Conservation (phyloP, 2,329 filamentous ascomycete genomes). For the Cercospora canescens region DNA sequence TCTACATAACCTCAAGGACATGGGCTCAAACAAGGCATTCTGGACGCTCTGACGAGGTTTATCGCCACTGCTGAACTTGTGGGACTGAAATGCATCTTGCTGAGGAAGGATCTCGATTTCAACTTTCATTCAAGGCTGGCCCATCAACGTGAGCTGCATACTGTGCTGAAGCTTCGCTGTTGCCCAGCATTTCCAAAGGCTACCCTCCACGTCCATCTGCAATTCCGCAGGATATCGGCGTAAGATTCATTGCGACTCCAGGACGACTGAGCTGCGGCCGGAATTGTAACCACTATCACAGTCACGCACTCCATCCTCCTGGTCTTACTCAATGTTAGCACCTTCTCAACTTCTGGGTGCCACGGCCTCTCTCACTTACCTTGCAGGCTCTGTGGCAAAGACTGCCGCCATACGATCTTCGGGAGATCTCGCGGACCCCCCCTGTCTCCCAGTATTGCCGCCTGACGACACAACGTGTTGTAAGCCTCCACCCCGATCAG, state of each 20-base stretch:
- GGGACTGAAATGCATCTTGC: too few species aligned
- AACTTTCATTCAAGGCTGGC: not conserved
- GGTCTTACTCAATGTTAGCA: not conserved
- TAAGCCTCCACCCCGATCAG: not conserved
- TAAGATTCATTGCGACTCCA: not conserved
- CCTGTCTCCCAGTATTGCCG: not conserved
- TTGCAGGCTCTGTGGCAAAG: slow-evolving; percentile 10
- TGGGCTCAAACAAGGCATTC: not conserved
- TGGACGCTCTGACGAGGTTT: too few species aligned
- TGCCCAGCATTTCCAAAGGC: not conserved
- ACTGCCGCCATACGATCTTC: slow-evolving; percentile 8
- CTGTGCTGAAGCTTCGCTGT: not conserved
- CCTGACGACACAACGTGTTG: not conserved
- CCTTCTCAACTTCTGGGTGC: not conserved
- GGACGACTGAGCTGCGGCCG: not conserved
- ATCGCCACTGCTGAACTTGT: too few species aligned
- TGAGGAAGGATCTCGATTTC: not conserved
- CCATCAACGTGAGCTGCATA: not conserved
- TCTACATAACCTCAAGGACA: not conserved
- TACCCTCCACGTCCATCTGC: not conserved
- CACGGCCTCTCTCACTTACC: slow-evolving; percentile 2
- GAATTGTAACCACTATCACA: slow-evolving; percentile 6
- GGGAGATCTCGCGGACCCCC: not conserved
- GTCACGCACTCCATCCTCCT: not conserved
- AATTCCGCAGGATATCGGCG: not conserved